These are phyloP conservation scores for Exophiala dermatitidis DNA, from an alignment of 2,329 filamentous ascomycete genomes.

Conservation along the genomic window DNA sequence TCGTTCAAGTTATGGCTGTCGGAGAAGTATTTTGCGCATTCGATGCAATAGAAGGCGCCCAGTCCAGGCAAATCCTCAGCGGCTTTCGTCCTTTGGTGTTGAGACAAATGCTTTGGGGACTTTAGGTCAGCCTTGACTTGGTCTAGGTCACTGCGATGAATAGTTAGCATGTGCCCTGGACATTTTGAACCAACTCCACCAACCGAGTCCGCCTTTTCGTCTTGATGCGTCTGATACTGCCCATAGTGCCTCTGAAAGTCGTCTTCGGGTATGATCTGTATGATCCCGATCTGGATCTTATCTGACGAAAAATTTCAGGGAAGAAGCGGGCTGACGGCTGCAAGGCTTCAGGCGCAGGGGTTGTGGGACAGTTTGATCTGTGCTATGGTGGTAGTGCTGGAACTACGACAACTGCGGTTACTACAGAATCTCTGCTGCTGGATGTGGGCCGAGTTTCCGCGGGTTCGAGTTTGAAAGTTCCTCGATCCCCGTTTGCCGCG, in stretches of 20 bases:
- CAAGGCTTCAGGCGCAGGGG: slow-evolving; percentile 3
- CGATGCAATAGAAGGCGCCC: slow-evolving; percentile 77
- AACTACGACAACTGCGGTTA: too few relatives aligned
- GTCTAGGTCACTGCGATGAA: slow-evolving; percentile 67
- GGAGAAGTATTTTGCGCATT: slow-evolving; percentile 97
- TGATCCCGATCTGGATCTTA: neutral
- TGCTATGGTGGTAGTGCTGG: too few relatives aligned
- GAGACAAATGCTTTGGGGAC: slow-evolving; percentile 69
- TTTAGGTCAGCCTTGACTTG: slow-evolving; percentile 79
- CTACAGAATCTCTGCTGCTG: neutral
- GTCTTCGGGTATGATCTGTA: neutral
- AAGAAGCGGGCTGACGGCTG: neutral
- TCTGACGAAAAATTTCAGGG: slow-evolving; percentile 3
- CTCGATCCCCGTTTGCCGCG: neutral
- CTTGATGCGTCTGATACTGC: slow-evolving; percentile 60
- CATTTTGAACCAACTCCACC: slow-evolving; percentile 17
- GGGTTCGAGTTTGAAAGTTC: neutral
- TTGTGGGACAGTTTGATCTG: too few relatives aligned
- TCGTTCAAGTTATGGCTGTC: slow-evolving; percentile 65
- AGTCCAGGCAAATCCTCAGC: slow-evolving; percentile 81
- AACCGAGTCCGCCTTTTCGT: slow-evolving; percentile 66
- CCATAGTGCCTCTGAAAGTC: slow-evolving; percentile 46
- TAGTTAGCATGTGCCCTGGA: slow-evolving; percentile 8
- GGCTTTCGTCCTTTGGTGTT: slow-evolving; percentile 71
- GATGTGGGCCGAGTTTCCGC: neutral